Evolutionary conservation across 768 basidiomycete species (phyloP).

Genomic region (Cyclocybe cylindracea): DNA sequence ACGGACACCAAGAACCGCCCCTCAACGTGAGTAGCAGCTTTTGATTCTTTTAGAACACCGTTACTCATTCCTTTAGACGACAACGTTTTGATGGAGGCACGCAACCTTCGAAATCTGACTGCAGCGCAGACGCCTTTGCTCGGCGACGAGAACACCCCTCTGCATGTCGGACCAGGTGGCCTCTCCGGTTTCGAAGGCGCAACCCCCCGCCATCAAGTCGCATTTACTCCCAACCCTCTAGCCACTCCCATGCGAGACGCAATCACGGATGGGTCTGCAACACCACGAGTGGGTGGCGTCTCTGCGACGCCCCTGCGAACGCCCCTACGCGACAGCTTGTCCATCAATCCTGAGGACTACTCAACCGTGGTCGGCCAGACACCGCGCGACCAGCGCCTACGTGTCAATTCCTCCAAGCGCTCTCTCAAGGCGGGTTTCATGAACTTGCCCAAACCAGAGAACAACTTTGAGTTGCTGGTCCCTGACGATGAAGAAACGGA

Average conservation of each 20-base stretch:
- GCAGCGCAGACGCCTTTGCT: slow-evolving; percentile 91
- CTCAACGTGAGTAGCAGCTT: slow-evolving; percentile 69
- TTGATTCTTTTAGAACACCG: neutral
- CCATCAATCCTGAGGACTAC: slow-evolving; percentile 79
- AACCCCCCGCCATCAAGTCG: slow-evolving; percentile 87
- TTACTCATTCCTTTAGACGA: slow-evolving; percentile 63
- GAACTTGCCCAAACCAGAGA: slow-evolving; percentile 88
- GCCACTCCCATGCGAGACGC: slow-evolving; percentile 75
- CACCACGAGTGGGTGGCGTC: slow-evolving; percentile 49
- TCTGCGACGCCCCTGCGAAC: slow-evolving; percentile 87
- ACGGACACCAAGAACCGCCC: slow-evolving; percentile 91
- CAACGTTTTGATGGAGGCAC: slow-evolving; percentile 90
- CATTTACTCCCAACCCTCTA: slow-evolving; percentile 95
- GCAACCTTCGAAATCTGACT: slow-evolving; percentile 94
- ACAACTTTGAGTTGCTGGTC: slow-evolving; percentile 94
- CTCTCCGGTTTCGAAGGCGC: slow-evolving; percentile 95
- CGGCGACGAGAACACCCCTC: slow-evolving; percentile 96
- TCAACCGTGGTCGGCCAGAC: slow-evolving; percentile 62
- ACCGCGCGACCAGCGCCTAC: slow-evolving; percentile 74
- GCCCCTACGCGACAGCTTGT: slow-evolving; percentile 90
- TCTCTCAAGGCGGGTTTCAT: slow-evolving; percentile 81
- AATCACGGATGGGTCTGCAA: slow-evolving; percentile 46
- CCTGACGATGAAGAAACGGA: slow-evolving; percentile 85
- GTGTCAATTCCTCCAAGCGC: slow-evolving; percentile 64
- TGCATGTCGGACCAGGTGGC: slow-evolving; percentile 71